Percentiles rank a stretch among this genome's conserved stretches.
These are phyloP conservation scores for Craterostigma plantagineum DNA, from an alignment of 257 asterid species.

Conservation along the genomic window DNA sequence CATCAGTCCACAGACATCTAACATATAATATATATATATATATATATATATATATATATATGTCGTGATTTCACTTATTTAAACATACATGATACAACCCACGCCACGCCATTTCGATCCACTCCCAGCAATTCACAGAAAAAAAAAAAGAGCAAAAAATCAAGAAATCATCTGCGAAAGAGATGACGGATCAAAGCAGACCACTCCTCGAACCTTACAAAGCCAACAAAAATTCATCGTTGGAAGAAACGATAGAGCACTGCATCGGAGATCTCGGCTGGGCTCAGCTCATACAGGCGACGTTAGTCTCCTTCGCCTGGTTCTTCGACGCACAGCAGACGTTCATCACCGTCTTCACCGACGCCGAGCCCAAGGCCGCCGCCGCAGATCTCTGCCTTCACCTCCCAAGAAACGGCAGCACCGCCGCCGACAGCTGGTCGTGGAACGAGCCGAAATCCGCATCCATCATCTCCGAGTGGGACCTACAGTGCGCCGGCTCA, in stretches of 20 bases:
- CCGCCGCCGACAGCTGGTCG: constrained; percentile 19
- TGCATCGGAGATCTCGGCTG: constrained; percentile 1
- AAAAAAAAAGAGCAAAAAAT: too few relatives aligned
- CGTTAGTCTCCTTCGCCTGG: constrained; percentile 11
- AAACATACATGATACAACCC: too few relatives aligned
- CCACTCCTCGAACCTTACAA: background rate
- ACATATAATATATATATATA: too few relatives aligned
- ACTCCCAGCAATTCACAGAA: too few relatives aligned
- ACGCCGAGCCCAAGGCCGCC: constrained; percentile 16
- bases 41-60: too few relatives aligned
- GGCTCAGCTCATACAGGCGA: background rate
- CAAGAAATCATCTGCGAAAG: too few relatives aligned
- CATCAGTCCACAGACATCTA: too few relatives aligned
- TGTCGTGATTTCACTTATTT: too few relatives aligned
- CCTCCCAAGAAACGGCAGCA: constrained; percentile 12
- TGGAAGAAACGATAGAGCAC: constrained; percentile 3
- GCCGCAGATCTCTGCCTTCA: background rate
- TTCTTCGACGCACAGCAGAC: constrained; percentile 40
- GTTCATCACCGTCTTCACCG: constrained; percentile 28
- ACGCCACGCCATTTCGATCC: too few relatives aligned
- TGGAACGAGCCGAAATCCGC: constrained; percentile 23
- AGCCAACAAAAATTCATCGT: background rate
- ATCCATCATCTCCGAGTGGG: constrained; percentile 39
- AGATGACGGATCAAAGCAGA: background rate
- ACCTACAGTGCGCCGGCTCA: constrained; percentile 20